Evolutionary conservation across 2,329 filamentous ascomycete species (phyloP).

Genomic region (Aspergillus novoparasiticus): DNA sequence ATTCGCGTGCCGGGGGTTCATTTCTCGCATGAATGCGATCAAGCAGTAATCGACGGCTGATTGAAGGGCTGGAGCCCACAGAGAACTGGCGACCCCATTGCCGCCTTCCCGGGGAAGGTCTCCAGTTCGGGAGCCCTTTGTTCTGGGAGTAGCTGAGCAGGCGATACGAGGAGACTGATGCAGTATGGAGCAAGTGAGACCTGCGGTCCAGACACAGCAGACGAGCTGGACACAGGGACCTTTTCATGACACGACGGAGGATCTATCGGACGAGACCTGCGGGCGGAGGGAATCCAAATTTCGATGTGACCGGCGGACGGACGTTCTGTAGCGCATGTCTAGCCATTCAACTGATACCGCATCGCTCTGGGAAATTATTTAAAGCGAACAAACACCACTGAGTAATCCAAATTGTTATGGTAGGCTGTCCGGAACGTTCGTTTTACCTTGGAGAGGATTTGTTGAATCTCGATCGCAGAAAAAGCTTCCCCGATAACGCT

Average conservation of each 20-base stretch:
- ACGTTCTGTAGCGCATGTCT: slow-evolving; percentile 32
- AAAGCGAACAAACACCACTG: background rate
- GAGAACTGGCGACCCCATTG: slow-evolving; percentile 28
- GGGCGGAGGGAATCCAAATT: slow-evolving; percentile 31
- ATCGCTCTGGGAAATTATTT: slow-evolving; percentile 5
- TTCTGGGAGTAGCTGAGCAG: slow-evolving; percentile 11
- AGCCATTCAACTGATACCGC: slow-evolving; percentile 20
- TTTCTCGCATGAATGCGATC: slow-evolving; percentile 11
- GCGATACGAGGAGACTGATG: slow-evolving; percentile 13
- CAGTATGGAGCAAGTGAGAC: slow-evolving; percentile 20
- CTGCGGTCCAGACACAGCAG: slow-evolving; percentile 37
- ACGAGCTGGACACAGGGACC: slow-evolving; percentile 40
- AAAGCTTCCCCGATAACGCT: slow-evolving; percentile 7
- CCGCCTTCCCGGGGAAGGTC: slow-evolving; percentile 13
- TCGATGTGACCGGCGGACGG: slow-evolving; percentile 26
- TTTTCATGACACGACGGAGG: slow-evolving; percentile 46
- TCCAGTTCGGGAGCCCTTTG: slow-evolving; percentile 10
- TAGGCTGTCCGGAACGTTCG: background rate
- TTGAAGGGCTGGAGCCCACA: slow-evolving; percentile 13
- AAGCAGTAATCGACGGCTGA: slow-evolving; percentile 24
- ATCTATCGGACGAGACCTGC: slow-evolving; percentile 27
- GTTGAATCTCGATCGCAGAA: slow-evolving; percentile 3
- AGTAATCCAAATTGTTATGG: background rate
- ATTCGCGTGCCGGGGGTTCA: slow-evolving; percentile 20
- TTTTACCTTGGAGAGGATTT: background rate